A percentile compares a stretch with the other conserved stretches of the same genome.
phyloP scores from a whole-genome alignment of 805 yeast species.

The Trichomonascus vanleenenianus region DNA sequence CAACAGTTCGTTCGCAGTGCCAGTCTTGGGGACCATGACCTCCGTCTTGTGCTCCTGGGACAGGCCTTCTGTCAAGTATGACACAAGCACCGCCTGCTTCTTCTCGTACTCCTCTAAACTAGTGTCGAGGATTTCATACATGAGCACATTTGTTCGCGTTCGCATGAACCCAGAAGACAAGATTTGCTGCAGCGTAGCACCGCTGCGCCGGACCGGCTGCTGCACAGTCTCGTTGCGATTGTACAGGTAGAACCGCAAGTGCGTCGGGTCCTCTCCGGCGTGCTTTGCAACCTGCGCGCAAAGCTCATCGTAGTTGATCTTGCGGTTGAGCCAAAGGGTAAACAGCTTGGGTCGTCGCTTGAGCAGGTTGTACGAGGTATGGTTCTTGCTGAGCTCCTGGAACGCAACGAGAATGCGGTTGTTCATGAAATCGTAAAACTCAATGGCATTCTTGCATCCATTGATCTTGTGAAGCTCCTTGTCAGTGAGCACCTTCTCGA shows the following conservation, averaged over 20 bases:
- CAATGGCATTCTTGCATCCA: conserved; percentile 15
- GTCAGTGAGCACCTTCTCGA: conserved; percentile 21
- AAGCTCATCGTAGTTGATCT: conserved; percentile 50
- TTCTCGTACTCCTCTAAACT: conserved; percentile 71
- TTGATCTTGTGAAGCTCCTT: conserved; percentile 14
- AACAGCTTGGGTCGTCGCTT: conserved; percentile 14
- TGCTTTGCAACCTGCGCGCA: conserved; percentile 51
- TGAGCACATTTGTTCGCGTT: conserved; percentile 32
- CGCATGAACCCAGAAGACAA: conserved; percentile 16
- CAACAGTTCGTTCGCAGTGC: conserved; percentile 47
- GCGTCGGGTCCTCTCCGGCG: conserved; percentile 48
- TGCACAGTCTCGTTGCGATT: conserved; percentile 49
- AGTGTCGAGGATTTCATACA: conserved; percentile 71
- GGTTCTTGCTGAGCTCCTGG: conserved; percentile 1
- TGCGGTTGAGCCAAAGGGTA: conserved; percentile 59
- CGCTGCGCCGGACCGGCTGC: conserved; percentile 28
- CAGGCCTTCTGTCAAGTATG: conserved; percentile 68
- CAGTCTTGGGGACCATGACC: conserved; percentile 57
- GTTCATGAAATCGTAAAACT: conserved; percentile 28
- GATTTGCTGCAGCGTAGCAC: conserved; percentile 31
- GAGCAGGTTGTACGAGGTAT: background rate
- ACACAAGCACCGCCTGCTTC: conserved; percentile 55
- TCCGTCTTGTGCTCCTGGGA: conserved; percentile 63
- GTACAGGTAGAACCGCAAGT: conserved; percentile 58
- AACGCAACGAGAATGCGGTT: conserved; percentile 25